phyloP scores from a whole-genome alignment of 345 rosid genomes.

The Lepidium africanum region DNA sequence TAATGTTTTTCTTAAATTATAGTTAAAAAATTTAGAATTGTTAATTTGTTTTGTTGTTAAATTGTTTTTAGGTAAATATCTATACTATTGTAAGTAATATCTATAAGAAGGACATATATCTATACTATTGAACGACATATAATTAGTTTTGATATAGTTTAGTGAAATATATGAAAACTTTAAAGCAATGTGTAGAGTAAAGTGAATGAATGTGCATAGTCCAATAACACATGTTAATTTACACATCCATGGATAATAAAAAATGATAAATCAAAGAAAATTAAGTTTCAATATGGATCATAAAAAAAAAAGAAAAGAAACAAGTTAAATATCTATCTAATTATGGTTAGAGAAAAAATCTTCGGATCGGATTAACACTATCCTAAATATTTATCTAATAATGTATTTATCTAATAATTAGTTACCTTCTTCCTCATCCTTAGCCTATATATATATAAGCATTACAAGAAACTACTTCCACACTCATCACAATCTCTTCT shows the following conservation, averaged over 20 bases:
- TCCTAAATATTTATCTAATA: not conserved
- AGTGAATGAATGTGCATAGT: not conserved
- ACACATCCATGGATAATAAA: not conserved
- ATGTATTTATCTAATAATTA: not conserved
- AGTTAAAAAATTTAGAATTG: no score
- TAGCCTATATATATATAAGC: conserved; percentile 1
- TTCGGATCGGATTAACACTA: conserved; percentile 16
- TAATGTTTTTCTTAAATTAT: no score
- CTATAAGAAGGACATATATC: no score
- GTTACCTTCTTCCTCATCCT: not conserved
- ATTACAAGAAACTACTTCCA: not conserved
- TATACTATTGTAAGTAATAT: no score
- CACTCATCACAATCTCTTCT: not conserved
- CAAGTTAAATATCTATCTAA: not conserved
- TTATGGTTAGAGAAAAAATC: conserved; percentile 4
- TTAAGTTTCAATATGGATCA: not conserved
- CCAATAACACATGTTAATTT: not conserved
- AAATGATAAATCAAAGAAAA: not conserved
- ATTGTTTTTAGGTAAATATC: no score
- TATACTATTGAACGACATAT: no score
- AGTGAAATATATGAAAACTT: no score
- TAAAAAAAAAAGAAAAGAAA: not conserved
- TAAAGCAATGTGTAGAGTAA: no score
- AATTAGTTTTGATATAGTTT: no score
- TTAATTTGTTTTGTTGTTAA: no score